These are phyloP conservation scores for Citrus australasica DNA, from an alignment of 345 rosid genomes.

Conservation along the genomic window DNA sequence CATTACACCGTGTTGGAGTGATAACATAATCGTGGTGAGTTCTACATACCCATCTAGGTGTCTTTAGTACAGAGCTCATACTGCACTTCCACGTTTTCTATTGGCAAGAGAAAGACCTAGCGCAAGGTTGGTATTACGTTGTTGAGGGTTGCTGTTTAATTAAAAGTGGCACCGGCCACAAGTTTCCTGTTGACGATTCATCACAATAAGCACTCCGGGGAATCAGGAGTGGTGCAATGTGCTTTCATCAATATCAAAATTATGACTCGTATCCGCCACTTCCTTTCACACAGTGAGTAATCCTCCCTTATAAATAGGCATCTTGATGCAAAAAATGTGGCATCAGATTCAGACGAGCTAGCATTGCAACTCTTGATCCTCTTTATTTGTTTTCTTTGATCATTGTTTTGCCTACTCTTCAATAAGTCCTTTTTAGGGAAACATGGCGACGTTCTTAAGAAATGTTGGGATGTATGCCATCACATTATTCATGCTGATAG, in stretches of 20 bases:
- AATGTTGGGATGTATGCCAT: background rate
- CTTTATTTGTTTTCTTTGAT: background rate
- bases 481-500: background rate
- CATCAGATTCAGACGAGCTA: background rate
- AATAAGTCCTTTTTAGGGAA: background rate
- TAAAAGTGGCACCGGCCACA: background rate
- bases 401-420: background rate
- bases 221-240: background rate
- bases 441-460: background rate
- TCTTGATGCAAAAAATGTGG: background rate
- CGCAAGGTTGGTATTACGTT: background rate
- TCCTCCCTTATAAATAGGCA: background rate
- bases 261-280: background rate
- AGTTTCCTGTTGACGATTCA: background rate
- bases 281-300: background rate
- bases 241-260: background rate
- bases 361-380: background rate
- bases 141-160: background rate
- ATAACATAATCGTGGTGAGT: background rate
- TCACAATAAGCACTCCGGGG: background rate
- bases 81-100: slow-evolving; percentile 10
- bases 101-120: background rate
- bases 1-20: background rate
- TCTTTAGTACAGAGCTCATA: background rate
- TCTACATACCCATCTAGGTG: background rate